Evolutionary conservation across 306 rosid species (phyloP), one percentile per base, ranked within the genome.

Genomic region (Prunus davidiana): DNA sequence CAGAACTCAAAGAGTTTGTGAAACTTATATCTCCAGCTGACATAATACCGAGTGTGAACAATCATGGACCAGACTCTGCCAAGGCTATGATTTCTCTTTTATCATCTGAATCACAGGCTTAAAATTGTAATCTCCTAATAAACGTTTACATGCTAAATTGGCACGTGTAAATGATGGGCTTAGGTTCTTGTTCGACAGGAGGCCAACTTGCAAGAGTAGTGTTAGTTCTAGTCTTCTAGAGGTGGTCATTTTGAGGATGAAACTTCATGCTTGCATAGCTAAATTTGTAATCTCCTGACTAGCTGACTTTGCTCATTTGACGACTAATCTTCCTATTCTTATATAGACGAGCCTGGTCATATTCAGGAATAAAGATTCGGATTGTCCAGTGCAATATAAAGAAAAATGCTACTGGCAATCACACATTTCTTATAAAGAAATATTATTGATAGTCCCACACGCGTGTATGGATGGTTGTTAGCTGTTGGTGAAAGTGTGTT

Each of bases 31-130:
- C 97, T 82, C 92, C 98, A 8, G 78, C 32, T n/a, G 85, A 89
- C 69, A 89, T 95, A 75, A 88, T 90, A 80, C 98, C 98, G 5
- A 89, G 97, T 63, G 97, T 95, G 80, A 92, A 90, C 75, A 95
- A 95, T 74, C 86, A 89, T 49, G 96, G 97, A 41, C 87, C 89
- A 22, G 91, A 95, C 67, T 92, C 97, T 51, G 90, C 95, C 55
- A 81, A 76, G 27, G 81, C 89, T 70, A 95, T 95, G 98, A 76
- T 88, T 79, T 85, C 97, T 56, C 97, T 92, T 43, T 18, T 95
- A 77, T 58, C 76, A 64, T 84, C 95, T 62, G 90, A 84, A 95
- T 72, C 43, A 12, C 52, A 12, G 52, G 52, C 12, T 47, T 38
- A 24, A 22, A 22, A 4, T 58, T 58, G 30, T 22, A 58, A 58